These are phyloP conservation scores for Spergularia marina DNA, from an alignment of 148 eudicot species.

Conservation along the genomic window DNA sequence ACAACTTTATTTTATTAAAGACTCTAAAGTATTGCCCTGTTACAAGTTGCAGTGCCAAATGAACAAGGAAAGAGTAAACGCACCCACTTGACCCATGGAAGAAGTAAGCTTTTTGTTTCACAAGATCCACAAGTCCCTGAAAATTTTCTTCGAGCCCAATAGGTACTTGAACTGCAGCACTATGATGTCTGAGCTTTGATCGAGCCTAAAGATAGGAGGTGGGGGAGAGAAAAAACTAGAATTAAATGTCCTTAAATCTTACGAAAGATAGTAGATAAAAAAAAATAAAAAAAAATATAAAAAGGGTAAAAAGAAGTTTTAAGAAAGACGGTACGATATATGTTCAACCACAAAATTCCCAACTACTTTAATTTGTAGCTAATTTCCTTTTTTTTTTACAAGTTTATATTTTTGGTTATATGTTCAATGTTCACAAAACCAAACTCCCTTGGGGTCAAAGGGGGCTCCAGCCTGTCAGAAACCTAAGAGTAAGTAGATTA, in stretches of 20 bases:
- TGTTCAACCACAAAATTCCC: too few relatives aligned
- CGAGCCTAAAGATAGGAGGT: conserved; percentile 50
- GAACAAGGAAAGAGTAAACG: conserved; percentile 32
- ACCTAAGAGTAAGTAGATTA: too few relatives aligned
- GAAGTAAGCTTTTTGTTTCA: conserved; percentile 70
- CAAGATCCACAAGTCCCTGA: conserved; percentile 89
- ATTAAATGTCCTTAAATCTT: neutral
- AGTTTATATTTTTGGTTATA: too few relatives aligned
- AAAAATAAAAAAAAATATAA: neutral
- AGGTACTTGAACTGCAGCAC: conserved; percentile 97
- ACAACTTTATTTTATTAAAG: conserved; percentile 4
- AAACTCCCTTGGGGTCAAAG: too few relatives aligned
- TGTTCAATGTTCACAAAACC: too few relatives aligned
- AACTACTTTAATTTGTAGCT: too few relatives aligned
- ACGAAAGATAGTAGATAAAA: neutral
- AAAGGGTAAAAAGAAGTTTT: neutral
- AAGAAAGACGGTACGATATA: too few relatives aligned
- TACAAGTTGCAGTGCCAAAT: conserved; percentile 4
- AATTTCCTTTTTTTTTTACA: too few relatives aligned
- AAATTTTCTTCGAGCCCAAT: conserved; percentile 94
- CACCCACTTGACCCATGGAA: conserved; percentile 90
- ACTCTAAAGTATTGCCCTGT: neutral
- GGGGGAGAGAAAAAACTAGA: conserved; percentile 5
- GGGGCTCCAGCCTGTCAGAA: too few relatives aligned
- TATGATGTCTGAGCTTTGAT: conserved; percentile 87